Conservation (phyloP, 768 basidiomycete genomes). For the Trametes cinnabarina region DNA sequence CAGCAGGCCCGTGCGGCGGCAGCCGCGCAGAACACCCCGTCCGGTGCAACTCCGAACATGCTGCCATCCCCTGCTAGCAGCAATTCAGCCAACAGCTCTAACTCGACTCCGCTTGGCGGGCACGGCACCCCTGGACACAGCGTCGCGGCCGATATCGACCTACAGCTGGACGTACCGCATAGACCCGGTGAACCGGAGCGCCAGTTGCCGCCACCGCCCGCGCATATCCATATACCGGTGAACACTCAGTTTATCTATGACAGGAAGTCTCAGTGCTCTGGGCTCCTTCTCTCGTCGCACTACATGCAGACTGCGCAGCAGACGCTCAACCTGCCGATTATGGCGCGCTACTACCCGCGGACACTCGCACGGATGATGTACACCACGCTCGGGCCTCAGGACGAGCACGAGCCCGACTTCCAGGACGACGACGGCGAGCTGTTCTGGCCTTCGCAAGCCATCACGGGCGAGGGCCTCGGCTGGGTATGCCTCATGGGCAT, state of each 20-base stretch:
- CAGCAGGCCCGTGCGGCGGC: constrained; percentile 4
- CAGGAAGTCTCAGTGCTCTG: constrained; percentile 14
- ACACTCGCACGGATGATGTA: constrained; percentile 75
- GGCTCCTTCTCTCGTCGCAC: constrained; percentile 4
- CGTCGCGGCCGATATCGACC: constrained; percentile 17
- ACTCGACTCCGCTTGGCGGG: constrained; percentile 71
- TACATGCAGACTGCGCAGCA: constrained; percentile 23
- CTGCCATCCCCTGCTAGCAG: constrained; percentile 77
- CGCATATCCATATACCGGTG: constrained; percentile 23
- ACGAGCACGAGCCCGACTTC: constrained; percentile 79
- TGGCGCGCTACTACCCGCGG: constrained; percentile 70
- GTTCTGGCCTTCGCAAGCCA: constrained; percentile 77
- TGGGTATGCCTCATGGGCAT: constrained; percentile 89
- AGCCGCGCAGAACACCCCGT: neutral
- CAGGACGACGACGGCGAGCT: constrained; percentile 85
- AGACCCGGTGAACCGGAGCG: constrained; percentile 28
- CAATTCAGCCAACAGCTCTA: constrained; percentile 61
- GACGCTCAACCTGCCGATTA: constrained; percentile 59
- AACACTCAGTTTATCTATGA: constrained; percentile 12
- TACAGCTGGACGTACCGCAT: neutral
- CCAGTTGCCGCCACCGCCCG: constrained; percentile 14
- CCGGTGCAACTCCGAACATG: constrained; percentile 52
- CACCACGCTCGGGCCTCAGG: constrained; percentile 56
- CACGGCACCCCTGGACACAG: constrained; percentile 45
- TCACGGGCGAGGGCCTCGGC: constrained; percentile 74